Evolutionary conservation across 495 filamentous ascomycete genomes (phyloP), one percentile per base, ranked within the genome.

Genomic region (Tuber microsphaerosporum): DNA sequence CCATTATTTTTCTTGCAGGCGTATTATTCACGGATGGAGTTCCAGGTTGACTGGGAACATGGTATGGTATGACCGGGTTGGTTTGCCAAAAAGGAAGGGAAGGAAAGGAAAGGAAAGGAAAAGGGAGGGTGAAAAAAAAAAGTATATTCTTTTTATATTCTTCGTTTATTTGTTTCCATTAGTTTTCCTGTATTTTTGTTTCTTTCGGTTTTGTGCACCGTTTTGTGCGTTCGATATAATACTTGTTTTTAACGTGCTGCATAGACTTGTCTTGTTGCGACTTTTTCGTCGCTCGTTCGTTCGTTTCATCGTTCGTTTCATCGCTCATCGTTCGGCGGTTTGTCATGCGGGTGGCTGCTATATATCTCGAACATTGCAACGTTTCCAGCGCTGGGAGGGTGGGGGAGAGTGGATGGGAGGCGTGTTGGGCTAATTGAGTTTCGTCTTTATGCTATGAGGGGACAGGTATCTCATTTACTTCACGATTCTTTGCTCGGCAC

Each of bases 391-490:
- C 26, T 17, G 26, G 56, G 31, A 34, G 5, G 56, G 12, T 5
- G 56, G 26, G 26, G 51, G n/a, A 19, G 51, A 31, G n/a, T 14
- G 51, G 26, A 65, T 65, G 56, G 56, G 56, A 19, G 12, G 56
- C 14, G 56, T 65, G 26, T 34, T 65, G 56, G 26, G 26, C 34
- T 12, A 31, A 34, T 17, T 65, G 56, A 19, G 56, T 34, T 65
- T 26, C 4, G 26, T 19, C 26, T 10, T 65, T 34, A 12, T 65
- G 26, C 12, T 34, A 65, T 34, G 26, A 31, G 10, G 17, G 56
- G 56, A n/a, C 56, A 65, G 56, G 26, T 65, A 65, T 65, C 26
- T 65, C 56, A 65, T 65, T 61, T 61, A 31, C 56, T 16, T 61
- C 12, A 61, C 14, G 10, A 65, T 65, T 34, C 26, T 65, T 65